phyloP scores from a whole-genome alignment of 2,329 filamentous ascomycete genomes.

The Aspergillus ochraceoroseus region DNA sequence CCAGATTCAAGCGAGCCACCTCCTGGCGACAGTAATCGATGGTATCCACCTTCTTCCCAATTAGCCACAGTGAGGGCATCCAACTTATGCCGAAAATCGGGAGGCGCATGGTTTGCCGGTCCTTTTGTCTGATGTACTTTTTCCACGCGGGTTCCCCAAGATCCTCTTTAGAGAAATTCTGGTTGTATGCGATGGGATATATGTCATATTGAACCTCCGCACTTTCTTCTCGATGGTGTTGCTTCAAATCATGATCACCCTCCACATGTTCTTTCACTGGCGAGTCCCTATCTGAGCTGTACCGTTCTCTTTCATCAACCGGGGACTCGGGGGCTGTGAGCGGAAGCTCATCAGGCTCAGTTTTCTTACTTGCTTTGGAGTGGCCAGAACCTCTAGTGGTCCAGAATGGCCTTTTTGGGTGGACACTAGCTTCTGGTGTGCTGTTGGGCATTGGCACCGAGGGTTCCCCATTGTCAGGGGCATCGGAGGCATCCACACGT shows the following conservation, averaged over 20 bases:
- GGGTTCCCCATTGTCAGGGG: slow-evolving; percentile 6
- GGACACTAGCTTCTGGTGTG: slow-evolving; percentile 2
- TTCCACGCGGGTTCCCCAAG: slow-evolving; percentile 69
- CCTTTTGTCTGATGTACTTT: slow-evolving; percentile 71
- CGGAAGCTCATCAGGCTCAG: slow-evolving; percentile 35
- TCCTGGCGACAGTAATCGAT: slow-evolving; percentile 89
- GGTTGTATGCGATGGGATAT: slow-evolving; percentile 62
- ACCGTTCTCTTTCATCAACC: slow-evolving; percentile 9
- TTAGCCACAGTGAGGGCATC: slow-evolving; percentile 70
- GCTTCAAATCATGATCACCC: slow-evolving; percentile 11
- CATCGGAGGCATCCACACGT: slow-evolving; percentile 12
- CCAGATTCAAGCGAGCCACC: slow-evolving; percentile 78
- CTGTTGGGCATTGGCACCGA: neutral
- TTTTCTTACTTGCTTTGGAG: slow-evolving; percentile 24
- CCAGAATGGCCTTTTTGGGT: slow-evolving; percentile 33
- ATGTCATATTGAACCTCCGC: slow-evolving; percentile 28
- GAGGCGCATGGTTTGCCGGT: slow-evolving; percentile 79
- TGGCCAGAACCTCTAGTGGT: slow-evolving; percentile 31
- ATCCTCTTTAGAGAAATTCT: slow-evolving; percentile 58
- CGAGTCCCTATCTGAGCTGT: slow-evolving; percentile 8
- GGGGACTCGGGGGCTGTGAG: slow-evolving; percentile 34
- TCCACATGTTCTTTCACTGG: slow-evolving; percentile 14
- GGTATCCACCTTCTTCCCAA: slow-evolving; percentile 88
- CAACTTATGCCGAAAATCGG: slow-evolving; percentile 59
- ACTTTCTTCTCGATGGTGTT: slow-evolving; percentile 26